Conservation (phyloP, 2,329 filamentous ascomycete genomes). For the Sporothrix humicola region DNA sequence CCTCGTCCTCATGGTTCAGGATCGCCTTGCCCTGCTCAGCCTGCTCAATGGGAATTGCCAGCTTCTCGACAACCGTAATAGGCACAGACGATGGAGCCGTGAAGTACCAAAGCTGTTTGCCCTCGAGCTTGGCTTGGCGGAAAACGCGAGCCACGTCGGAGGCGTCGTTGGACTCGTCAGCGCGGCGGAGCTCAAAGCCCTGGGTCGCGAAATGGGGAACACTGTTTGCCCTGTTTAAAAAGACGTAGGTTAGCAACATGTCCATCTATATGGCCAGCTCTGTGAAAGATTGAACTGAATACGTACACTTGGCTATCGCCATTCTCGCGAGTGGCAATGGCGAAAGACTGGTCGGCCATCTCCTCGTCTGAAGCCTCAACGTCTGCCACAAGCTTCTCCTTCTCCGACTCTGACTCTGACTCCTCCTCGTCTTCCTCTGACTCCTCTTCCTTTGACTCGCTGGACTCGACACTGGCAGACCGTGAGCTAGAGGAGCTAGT, state of each 20-base stretch:
- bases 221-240: constrained; percentile 28
- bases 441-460: neutral
- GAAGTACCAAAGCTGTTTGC: constrained; percentile 83
- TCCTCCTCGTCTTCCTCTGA: constrained; percentile 11
- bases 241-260: constrained; percentile 41
- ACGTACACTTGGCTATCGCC: constrained; percentile 24
- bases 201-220: constrained; percentile 54
- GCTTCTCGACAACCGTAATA: constrained; percentile 68
- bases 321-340: constrained; percentile 29
- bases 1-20: constrained; percentile 66
- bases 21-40: constrained; percentile 59
- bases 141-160: constrained; percentile 60
- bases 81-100: constrained; percentile 72
- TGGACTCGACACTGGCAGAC: constrained; percentile 4
- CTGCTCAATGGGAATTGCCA: constrained; percentile 65
- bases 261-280: no score
- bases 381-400: neutral
- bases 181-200: constrained; percentile 61
- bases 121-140: constrained; percentile 62
- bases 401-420: neutral
- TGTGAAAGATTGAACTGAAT: no score
- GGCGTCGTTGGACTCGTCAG: constrained; percentile 51
- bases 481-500: constrained; percentile 13
- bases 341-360: constrained; percentile 48
- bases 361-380: constrained; percentile 32